These are phyloP conservation scores for Fusarium circinatum DNA, from an alignment of 2,329 filamentous ascomycete genomes.

Conservation along the genomic window DNA sequence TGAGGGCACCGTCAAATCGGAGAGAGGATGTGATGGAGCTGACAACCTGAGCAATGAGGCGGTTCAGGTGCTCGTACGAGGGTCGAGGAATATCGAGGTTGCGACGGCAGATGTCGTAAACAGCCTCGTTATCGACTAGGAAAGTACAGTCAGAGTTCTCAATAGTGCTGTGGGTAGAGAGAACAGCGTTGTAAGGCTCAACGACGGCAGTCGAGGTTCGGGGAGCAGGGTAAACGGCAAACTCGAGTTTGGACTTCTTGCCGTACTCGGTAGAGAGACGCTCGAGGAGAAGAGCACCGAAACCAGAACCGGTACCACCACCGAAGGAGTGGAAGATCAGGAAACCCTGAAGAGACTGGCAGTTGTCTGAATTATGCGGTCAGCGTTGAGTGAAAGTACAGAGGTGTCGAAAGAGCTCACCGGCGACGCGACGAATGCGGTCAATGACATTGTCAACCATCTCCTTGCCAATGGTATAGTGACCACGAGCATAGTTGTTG, in stretches of 20 bases:
- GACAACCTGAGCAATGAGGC: constrained; percentile 78
- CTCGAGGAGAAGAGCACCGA: constrained; percentile 77
- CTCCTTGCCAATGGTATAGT: constrained; percentile 82
- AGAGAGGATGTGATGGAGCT: constrained; percentile 79
- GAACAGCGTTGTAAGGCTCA: constrained; percentile 78
- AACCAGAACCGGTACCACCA: constrained; percentile 77
- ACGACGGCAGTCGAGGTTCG: constrained; percentile 76
- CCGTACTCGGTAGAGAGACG: constrained; percentile 78
- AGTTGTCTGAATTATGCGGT: constrained; percentile 66
- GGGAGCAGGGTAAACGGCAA: constrained; percentile 76
- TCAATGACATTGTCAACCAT: constrained; percentile 78
- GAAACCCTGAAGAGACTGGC: constrained; percentile 77
- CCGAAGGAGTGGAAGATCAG: constrained; percentile 80
- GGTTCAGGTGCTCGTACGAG: constrained; percentile 77
- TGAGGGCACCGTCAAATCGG: constrained; percentile 77
- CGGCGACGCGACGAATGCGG: constrained; percentile 74
- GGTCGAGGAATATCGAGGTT: constrained; percentile 77
- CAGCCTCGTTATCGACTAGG: constrained; percentile 78
- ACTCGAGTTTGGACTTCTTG: constrained; percentile 83
- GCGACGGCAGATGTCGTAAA: constrained; percentile 79
- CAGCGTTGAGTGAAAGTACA: constrained; percentile 23
- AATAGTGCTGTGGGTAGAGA: constrained; percentile 79
- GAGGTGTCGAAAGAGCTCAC: constrained; percentile 54
- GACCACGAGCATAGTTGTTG: constrained; percentile 81
- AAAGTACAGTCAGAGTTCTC: constrained; percentile 85